These are phyloP conservation scores for Alisma plantagoaquatica DNA, from an alignment of 106 monocot species.

Conservation along the genomic window DNA sequence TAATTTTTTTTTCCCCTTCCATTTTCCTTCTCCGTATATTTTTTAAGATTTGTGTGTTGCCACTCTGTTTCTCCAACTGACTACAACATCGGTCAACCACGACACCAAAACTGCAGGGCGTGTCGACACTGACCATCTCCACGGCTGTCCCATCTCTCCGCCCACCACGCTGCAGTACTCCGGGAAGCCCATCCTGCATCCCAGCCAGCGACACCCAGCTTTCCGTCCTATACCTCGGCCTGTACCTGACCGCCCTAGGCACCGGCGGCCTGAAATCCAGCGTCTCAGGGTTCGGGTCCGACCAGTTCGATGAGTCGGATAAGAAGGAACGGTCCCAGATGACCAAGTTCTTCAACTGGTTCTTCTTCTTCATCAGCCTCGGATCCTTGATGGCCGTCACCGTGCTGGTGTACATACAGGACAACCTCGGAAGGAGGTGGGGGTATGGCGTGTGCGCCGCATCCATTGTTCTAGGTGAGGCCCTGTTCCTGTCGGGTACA, in stretches of 20 bases:
- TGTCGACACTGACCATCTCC: constrained; percentile 49
- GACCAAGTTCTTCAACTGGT: constrained; percentile 70
- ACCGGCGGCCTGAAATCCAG: constrained; percentile 64
- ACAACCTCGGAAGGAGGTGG: constrained; percentile 45
- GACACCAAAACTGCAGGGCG: too few species aligned
- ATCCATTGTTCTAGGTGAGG: constrained; percentile 28
- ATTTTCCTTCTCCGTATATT: too few species aligned
- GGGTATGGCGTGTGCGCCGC: constrained; percentile 59
- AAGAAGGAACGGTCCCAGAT: constrained; percentile 30
- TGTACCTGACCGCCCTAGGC: constrained; percentile 51
- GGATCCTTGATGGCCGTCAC: constrained; percentile 60
- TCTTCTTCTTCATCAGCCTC: constrained; percentile 75
- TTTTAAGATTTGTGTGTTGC: too few species aligned
- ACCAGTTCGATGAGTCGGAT: constrained; percentile 74
- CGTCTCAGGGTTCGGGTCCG: constrained; percentile 62
- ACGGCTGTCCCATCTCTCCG: constrained; percentile 44
- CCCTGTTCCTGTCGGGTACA: constrained; percentile 43
- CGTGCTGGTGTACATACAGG: constrained; percentile 61
- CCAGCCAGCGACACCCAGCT: constrained; percentile 9
- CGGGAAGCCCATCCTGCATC: constrained; percentile 2
- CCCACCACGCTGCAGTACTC: constrained; percentile 25
- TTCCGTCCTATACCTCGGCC: constrained; percentile 36
- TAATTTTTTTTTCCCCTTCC: too few species aligned
- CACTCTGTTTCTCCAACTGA: too few species aligned
- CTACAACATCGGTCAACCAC: too few species aligned